A percentile compares a stretch with the other conserved stretches of the same genome.
Conservation (phyloP, 2,329 filamentous ascomycete genomes). For the Botrytis tulipae region DNA sequence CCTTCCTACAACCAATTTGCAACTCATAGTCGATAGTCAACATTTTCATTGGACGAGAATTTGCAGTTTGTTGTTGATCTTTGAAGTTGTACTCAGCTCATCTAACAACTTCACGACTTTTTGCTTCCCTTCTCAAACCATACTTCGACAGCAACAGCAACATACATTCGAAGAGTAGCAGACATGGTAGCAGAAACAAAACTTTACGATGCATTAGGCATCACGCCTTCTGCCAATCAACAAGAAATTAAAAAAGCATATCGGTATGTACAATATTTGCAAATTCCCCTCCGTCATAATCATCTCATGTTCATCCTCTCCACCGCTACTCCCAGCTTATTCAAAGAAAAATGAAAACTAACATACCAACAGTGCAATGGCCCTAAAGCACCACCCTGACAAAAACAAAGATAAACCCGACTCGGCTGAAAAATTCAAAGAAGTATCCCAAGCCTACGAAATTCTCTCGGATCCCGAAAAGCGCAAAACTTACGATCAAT, state of each 20-base stretch:
- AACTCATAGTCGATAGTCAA: background rate
- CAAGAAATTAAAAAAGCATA: constrained; percentile 98
- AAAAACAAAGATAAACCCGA: constrained; percentile 93
- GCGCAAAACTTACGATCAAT: constrained; percentile 91
- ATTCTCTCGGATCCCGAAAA: constrained; percentile 97
- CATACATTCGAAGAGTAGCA: constrained; percentile 19
- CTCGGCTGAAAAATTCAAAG: constrained; percentile 94
- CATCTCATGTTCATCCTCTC: background rate
- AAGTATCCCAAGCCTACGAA: constrained; percentile 96
- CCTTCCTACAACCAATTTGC: background rate
- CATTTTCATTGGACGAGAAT: background rate
- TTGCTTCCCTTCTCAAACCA: background rate
- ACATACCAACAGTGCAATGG: constrained; percentile 64
- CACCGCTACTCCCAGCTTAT: constrained; percentile 2
- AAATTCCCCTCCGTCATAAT: background rate
- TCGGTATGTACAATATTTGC: constrained; percentile 54
- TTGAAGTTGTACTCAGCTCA: background rate
- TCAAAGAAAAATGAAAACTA: constrained; percentile 19
- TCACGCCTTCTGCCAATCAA: constrained; percentile 77
- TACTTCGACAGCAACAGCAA: background rate
- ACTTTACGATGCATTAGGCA: constrained; percentile 81
- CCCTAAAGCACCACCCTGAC: constrained; percentile 91
- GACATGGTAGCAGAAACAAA: constrained; percentile 93
- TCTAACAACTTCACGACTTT: background rate
- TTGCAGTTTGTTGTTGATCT: background rate